phyloP scores from a whole-genome alignment of 2,329 filamentous ascomycete genomes.

The Talaromyces sp. region DNA sequence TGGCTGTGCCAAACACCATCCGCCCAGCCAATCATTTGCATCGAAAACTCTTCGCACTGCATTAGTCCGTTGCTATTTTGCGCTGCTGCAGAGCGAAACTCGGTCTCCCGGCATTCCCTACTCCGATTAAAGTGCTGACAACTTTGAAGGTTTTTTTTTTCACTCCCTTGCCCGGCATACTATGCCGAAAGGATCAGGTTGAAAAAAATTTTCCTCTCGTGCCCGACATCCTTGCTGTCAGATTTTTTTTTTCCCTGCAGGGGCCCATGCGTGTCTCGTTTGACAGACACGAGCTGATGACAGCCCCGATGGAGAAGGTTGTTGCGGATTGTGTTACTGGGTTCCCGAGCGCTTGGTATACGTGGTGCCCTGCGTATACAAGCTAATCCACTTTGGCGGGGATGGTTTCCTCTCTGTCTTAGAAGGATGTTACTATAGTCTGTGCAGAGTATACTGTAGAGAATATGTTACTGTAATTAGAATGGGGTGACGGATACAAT shows the following conservation, averaged over 20 bases:
- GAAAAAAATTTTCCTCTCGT: slow-evolving; percentile 18
- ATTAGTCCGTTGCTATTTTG: slow-evolving; percentile 28
- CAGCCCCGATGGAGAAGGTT: slow-evolving; percentile 5
- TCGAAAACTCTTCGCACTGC: slow-evolving; percentile 22
- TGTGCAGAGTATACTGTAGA: too few relatives aligned
- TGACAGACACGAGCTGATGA: slow-evolving; percentile 7
- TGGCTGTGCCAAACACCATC: slow-evolving; percentile 21
- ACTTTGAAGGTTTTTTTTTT: not conserved
- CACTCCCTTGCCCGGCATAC: slow-evolving; percentile 1
- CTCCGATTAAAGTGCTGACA: slow-evolving; percentile 27
- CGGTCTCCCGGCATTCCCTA: slow-evolving; percentile 1
- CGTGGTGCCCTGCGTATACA: slow-evolving; percentile 5
- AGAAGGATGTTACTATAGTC: too few relatives aligned
- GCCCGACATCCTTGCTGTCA: too few relatives aligned
- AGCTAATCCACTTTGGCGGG: too few relatives aligned
- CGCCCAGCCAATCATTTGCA: slow-evolving; percentile 21
- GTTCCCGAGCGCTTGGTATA: not conserved
- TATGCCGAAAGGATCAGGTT: slow-evolving; percentile 6
- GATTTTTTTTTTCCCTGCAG: slow-evolving; percentile 10
- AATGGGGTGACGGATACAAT: slow-evolving; percentile 3
- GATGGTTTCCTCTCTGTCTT: too few relatives aligned
- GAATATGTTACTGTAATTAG: not conserved
- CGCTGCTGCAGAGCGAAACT: slow-evolving; percentile 9
- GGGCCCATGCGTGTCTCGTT: slow-evolving; percentile 3
- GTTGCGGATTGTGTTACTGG: not conserved